Evolutionary conservation across 768 basidiomycete genomes (phyloP).

Genomic region (Termitomyces sp.): DNA sequence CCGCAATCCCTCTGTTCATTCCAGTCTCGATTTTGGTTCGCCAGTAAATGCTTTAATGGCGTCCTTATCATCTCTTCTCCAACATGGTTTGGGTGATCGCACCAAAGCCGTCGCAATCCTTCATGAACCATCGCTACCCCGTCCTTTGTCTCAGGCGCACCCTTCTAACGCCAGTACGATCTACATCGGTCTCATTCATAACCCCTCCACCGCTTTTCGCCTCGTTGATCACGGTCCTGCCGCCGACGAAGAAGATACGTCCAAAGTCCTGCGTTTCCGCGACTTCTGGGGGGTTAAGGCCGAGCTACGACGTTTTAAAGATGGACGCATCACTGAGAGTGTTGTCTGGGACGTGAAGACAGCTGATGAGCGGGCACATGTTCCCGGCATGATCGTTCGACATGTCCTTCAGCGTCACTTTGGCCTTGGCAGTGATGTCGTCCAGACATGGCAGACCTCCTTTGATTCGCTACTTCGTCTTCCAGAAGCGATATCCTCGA

Average conservation of each 20-base stretch:
- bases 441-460: slow-evolving; percentile 53
- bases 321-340: slow-evolving; percentile 87
- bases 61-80: slow-evolving; percentile 46
- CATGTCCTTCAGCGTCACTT: slow-evolving; percentile 80
- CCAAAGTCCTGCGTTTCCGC: slow-evolving; percentile 59
- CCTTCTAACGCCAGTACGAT: slow-evolving; percentile 48
- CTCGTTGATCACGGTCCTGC: slow-evolving; percentile 92
- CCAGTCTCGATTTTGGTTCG: slow-evolving; percentile 59
- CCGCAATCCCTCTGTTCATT: slow-evolving; percentile 38
- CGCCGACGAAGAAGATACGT: slow-evolving; percentile 55
- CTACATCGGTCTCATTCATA: slow-evolving; percentile 73
- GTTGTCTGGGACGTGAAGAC: slow-evolving; percentile 95
- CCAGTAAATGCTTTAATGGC: slow-evolving; percentile 51
- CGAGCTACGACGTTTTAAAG: slow-evolving; percentile 92
- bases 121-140: slow-evolving; percentile 41
- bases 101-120: slow-evolving; percentile 62
- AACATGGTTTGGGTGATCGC: slow-evolving; percentile 72
- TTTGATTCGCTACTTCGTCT: slow-evolving; percentile 60
- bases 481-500: slow-evolving; percentile 49
- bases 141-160: slow-evolving; percentile 50
- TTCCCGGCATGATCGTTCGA: slow-evolving; percentile 70
- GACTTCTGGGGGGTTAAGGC: slow-evolving; percentile 91
- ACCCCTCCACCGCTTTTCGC: slow-evolving; percentile 69
- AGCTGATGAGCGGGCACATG: slow-evolving; percentile 73
- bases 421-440: slow-evolving; percentile 47